These are phyloP conservation scores for Coniferiporia sulphurascens DNA, from an alignment of 1,284 basidiomycete genomes.

Conservation along the genomic window DNA sequence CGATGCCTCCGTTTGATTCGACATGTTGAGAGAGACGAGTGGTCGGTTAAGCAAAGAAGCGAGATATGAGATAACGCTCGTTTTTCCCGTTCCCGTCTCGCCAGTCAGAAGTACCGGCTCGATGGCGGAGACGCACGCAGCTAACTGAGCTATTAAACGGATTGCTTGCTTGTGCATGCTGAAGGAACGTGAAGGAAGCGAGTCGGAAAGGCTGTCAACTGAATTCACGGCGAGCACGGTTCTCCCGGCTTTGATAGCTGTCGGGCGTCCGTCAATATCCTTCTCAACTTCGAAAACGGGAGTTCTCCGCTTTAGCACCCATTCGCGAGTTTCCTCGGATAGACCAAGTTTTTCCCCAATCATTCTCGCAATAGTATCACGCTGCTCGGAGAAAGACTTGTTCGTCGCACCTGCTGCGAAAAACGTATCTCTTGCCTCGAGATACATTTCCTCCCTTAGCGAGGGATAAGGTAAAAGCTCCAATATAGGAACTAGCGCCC, in stretches of 20 bases:
- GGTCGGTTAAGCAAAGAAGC: conserved; percentile 76
- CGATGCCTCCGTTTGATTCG: conserved; percentile 94
- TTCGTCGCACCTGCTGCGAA: conserved; percentile 69
- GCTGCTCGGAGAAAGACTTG: conserved; percentile 46
- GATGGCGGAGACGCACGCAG: conserved; percentile 63
- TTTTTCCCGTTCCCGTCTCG: conserved; percentile 99
- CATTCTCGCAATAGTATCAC: conserved; percentile 43
- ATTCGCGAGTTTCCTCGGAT: conserved; percentile 52
- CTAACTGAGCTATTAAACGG: conserved; percentile 77
- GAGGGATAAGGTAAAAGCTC: conserved; percentile 67
- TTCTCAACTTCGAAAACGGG: conserved; percentile 69
- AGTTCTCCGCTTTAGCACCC: conserved; percentile 52
- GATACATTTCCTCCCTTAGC: conserved; percentile 85
- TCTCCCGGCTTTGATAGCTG: conserved; percentile 54
- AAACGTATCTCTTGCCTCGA: conserved; percentile 91
- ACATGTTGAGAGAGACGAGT: conserved; percentile 88
- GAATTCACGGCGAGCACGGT: conserved; percentile 46
- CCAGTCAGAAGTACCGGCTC: conserved; percentile 94
- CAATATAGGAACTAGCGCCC: conserved; percentile 39
- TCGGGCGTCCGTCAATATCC: conserved; percentile 54
- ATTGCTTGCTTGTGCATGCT: conserved; percentile 88
- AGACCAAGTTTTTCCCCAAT: conserved; percentile 67
- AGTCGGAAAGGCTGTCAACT: conserved; percentile 33
- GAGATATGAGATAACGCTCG: conserved; percentile 87
- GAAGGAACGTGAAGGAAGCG: conserved; percentile 56